These are phyloP conservation scores for Auricularia auricula-judae DNA, from an alignment of 768 basidiomycete genomes.

Conservation along the genomic window DNA sequence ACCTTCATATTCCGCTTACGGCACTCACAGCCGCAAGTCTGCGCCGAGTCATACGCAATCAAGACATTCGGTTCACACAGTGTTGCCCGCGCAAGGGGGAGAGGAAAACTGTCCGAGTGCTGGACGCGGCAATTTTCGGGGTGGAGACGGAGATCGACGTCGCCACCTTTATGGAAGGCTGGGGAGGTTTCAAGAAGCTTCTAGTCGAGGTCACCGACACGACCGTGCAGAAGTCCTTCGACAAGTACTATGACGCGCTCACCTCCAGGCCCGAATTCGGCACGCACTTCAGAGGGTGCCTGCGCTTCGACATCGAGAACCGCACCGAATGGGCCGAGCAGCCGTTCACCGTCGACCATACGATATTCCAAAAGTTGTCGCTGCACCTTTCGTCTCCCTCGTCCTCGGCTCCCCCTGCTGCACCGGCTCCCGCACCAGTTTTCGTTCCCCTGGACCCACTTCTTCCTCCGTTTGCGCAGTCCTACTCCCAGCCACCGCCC, in stretches of 20 bases:
- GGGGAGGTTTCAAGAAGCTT: not conserved
- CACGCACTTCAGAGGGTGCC: not conserved
- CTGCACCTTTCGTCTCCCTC: not conserved
- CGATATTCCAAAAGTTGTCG: not conserved
- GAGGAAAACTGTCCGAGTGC: not conserved
- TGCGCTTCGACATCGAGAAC: not conserved
- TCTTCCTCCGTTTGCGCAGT: too few relatives aligned
- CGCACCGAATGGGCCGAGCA: not conserved
- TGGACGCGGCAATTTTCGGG: not conserved
- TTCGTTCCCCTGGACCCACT: too few relatives aligned
- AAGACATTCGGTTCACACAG: not conserved
- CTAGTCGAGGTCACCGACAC: not conserved
- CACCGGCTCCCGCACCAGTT: not conserved
- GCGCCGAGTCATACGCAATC: not conserved
- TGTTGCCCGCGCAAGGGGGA: not conserved
- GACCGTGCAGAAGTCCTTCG: not conserved
- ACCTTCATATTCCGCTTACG: not conserved
- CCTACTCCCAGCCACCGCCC: too few relatives aligned
- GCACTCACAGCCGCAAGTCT: not conserved
- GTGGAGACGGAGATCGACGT: not conserved
- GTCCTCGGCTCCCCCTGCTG: not conserved
- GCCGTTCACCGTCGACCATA: not conserved
- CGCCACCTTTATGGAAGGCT: not conserved
- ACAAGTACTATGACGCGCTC: not conserved
- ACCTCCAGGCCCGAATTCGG: not conserved